A percentile compares a stretch with the other conserved stretches of the same genome.
Evolutionary conservation across 345 rosid genomes (phyloP).

Genomic region (Pseudoturritis turrita): DNA sequence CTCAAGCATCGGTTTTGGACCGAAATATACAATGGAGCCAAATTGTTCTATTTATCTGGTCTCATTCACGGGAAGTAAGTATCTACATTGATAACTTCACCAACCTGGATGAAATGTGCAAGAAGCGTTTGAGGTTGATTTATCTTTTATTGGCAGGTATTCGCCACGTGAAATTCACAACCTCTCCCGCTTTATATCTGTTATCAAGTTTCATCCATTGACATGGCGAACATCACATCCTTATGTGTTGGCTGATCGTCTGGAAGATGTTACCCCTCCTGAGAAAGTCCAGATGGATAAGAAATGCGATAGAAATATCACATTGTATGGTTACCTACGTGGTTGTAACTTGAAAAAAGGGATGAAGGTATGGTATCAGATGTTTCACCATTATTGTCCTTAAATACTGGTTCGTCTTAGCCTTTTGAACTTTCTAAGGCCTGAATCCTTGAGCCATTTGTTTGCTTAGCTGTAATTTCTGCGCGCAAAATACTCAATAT

Average conservation of each 20-base stretch:
- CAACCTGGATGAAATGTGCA: background rate
- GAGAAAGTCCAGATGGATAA: constrained; percentile 58
- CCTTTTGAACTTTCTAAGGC: background rate
- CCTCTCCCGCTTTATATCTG: constrained; percentile 78
- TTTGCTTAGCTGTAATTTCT: constrained; percentile 10
- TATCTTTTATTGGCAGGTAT: constrained; percentile 50
- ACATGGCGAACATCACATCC: constrained; percentile 94
- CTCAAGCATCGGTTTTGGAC: constrained; percentile 99
- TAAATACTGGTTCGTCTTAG: background rate
- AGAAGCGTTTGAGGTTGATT: background rate
- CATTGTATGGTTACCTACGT: constrained; percentile 84
- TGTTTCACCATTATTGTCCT: background rate
- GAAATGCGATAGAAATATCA: constrained; percentile 85
- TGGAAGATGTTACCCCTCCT: constrained; percentile 95
- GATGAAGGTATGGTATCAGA: constrained; percentile 53
- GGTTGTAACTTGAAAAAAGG: constrained; percentile 94
- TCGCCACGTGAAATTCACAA: constrained; percentile 73
- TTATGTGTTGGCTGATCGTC: constrained; percentile 80
- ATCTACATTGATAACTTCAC: constrained; percentile 5
- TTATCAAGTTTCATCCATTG: constrained; percentile 70
- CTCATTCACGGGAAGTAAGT: constrained; percentile 86
- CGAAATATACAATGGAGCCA: constrained; percentile 85
- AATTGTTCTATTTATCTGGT: constrained; percentile 87
- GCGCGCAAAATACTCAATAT: background rate
- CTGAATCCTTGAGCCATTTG: background rate